Evolutionary conservation across 805 yeast species (phyloP), one percentile per base, ranked within the genome.

Genomic region (Cyberlindnera japonica): DNA sequence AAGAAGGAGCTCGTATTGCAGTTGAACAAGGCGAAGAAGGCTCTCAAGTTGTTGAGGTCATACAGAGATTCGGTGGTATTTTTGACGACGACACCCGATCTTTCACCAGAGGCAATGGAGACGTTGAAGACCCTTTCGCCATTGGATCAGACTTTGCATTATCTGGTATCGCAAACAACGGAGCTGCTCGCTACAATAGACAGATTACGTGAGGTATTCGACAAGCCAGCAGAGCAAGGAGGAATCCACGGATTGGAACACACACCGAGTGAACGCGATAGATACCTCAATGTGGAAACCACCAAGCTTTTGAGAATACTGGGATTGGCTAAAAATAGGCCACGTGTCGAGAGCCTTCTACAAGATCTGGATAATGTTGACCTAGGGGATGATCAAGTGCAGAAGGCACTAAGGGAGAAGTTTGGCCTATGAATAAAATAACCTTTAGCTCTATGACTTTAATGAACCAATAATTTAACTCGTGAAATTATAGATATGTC

Each of bases 91-190:
- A 34, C 19, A 3, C 34, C 44, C 2, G 26, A 37, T 3, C 29
- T 44, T 6, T 30, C 48, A 5, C 36, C 43, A 10, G 49, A 47
- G 29, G 30, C 40, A 2, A 19, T 42, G 29, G 20, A 37, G 3
- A 58, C 63, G 3, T 44, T 70, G 23, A 62, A 59, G 34, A 49
- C 64, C 7, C 52, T 74, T 18, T 59, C 68, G 12, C 79, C 79
- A 4, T 46, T 75, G 14, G 69, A 69, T 40, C 79, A 75, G 41
- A 68, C 72, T 6, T 51, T 75, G 11, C 63, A 65, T 49, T 75
- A 70, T 45, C 47, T 75, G 26, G 49, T 72, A 8, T 59, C 62
- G 16, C 76, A 74, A 48, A 69, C 68, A 7, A 62, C 64, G 24
- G 68, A 56, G 21, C 35, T 57, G 10, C 53, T 48, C 28, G 45